Base-by-base conservation (phyloP, 2,329 filamentous ascomycete species). In the Aspergillus intermedius region DNA sequence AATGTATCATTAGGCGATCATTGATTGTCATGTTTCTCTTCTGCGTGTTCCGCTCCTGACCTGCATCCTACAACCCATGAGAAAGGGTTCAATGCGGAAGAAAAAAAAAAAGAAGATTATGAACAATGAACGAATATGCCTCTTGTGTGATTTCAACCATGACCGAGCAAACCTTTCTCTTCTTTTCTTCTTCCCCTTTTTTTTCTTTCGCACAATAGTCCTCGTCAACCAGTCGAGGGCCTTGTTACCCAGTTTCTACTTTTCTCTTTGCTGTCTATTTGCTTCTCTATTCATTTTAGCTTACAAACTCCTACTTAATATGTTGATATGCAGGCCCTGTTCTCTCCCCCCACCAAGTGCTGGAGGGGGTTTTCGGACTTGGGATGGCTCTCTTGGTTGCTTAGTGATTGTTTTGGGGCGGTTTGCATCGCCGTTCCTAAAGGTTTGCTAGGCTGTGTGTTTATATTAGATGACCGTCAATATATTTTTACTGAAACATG, bases 61-160 rank as follows among this genome's bases (percentile, higher is more conserved):
- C 30, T 32, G 40, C 15, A 42, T 45, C 10, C 41, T 21, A 45
- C 34, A 37, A 43, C 42, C 21, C 30, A 41, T 19, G 47, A 30
- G 49, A 47, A 47, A 48, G n/a, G 42, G 42, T 28, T 7, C 23
- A 47, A 48, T 23, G 25, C 22, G 42, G n/a, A 9, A 35, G 21
- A 39, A 51, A 47, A 19, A 19, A 19, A 19, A 50, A 48, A 50
- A 53, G 44, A 56, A 54, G 46, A 52, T 55, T 53, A 59, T 57
- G 58, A 58, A 47, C 58, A 58, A 61, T 54, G 59, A 60, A 60
- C 59, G 57, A 56, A 60, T 58, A 60, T 53, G 57, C 50, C 37
- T 56, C 50, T 53, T 47, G 35, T 45, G 54, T 49, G 50, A 47
- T 48, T 43, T 30, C 21, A 58, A 46, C 37, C 37, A 40, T 40